Evolutionary conservation across 768 basidiomycete species (phyloP).

Genomic region (Hygrocybe coccinea): DNA sequence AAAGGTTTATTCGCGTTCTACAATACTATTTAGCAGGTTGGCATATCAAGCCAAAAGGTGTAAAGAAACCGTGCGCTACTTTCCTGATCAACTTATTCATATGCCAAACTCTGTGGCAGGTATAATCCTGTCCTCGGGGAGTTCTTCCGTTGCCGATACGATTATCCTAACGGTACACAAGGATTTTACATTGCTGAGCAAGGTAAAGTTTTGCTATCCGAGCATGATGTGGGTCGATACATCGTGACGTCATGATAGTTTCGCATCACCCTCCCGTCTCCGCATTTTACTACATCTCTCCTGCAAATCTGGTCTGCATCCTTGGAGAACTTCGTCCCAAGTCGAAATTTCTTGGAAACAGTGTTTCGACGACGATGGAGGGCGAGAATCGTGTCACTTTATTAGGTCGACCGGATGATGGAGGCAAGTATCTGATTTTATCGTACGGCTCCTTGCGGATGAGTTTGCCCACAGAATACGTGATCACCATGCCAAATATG

Average conservation of each 20-base stretch:
- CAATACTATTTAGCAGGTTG: conserved; percentile 98
- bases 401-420: conserved; percentile 79
- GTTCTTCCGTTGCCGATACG: conserved; percentile 94
- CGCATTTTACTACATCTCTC: conserved; percentile 94
- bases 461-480: conserved; percentile 52
- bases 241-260: conserved; percentile 41
- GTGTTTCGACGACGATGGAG: conserved; percentile 93
- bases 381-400: conserved; percentile 87
- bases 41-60: conserved; percentile 99
- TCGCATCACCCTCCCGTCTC: conserved; percentile 94
- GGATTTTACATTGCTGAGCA: conserved; percentile 98
- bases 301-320: conserved; percentile 80
- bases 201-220: conserved; percentile 41
- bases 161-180: conserved; percentile 83
- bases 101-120: conserved; percentile 35
- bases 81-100: conserved; percentile 3
- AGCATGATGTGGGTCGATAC: background rate
- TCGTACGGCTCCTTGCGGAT: background rate
- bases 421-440: conserved; percentile 49
- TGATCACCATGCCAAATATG: conserved; percentile 97
- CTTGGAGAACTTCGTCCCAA: conserved; percentile 94
- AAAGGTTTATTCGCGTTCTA: conserved; percentile 85
- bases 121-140: conserved; percentile 98
- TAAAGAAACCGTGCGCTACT: conserved; percentile 89
- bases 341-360: conserved; percentile 94